A percentile compares a stretch with the other conserved stretches of the same genome.
phyloP scores from a whole-genome alignment of 2,329 filamentous ascomycete genomes.

The Calonectria naviculata region DNA sequence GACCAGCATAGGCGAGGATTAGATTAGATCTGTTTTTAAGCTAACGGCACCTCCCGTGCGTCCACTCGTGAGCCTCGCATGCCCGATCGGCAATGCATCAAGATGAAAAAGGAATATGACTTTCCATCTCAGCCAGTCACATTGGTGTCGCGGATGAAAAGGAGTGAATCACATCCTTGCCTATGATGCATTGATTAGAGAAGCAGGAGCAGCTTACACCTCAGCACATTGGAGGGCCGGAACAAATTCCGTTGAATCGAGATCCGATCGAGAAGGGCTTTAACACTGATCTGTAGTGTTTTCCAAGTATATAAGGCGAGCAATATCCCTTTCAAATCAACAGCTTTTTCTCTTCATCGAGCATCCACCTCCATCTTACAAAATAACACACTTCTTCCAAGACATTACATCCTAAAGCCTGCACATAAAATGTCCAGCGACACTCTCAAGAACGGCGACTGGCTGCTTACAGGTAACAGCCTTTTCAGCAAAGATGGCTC shows the following conservation, averaged over 20 bases:
- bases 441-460: slow-evolving; percentile 46
- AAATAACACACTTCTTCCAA: neutral
- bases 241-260: no score
- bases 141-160: neutral
- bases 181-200: no score
- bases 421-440: slow-evolving; percentile 21
- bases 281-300: no score
- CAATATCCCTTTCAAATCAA: no score
- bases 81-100: neutral
- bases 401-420: neutral
- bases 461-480: slow-evolving; percentile 43
- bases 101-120: neutral
- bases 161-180: neutral
- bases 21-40: neutral
- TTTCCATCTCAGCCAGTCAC: neutral
- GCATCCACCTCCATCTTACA: neutral
- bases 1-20: neutral
- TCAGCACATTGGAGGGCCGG: no score
- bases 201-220: neutral
- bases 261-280: no score
- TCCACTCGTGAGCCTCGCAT: neutral
- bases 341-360: neutral
- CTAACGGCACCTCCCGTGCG: neutral
- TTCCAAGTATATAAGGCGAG: no score
- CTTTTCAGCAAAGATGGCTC: slow-evolving; percentile 44